Percentiles rank a stretch among this genome's conserved stretches.
phyloP scores from a whole-genome alignment of 192 early-diverging fungal species.

The Ambispora gerdemannii region DNA sequence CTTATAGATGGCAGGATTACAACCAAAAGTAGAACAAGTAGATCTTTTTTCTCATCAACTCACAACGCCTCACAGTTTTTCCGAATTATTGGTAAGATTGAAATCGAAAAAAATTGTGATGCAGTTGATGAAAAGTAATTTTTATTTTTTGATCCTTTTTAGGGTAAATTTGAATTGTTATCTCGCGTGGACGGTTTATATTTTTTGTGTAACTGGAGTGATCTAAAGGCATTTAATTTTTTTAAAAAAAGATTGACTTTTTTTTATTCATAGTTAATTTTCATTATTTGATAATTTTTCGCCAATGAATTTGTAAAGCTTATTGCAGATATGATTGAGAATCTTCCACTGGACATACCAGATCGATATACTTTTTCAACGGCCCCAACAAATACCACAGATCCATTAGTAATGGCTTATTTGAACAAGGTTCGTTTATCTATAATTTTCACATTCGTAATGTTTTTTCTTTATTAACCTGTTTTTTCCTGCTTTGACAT shows the following conservation, averaged over 20 bases:
- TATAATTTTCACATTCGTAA: not conserved
- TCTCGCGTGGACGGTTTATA: conserved; percentile 63
- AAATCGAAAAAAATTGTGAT: conserved; percentile 9
- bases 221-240: conserved; percentile 49
- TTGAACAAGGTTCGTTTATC: conserved; percentile 11
- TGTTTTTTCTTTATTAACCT: not conserved
- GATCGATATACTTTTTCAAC: conserved; percentile 72
- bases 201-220: conserved; percentile 72
- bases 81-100: conserved; percentile 56
- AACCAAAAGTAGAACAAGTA: conserved; percentile 69
- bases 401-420: conserved; percentile 13
- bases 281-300: not conserved
- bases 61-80: conserved; percentile 54
- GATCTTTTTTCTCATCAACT: conserved; percentile 73
- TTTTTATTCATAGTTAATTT: not conserved
- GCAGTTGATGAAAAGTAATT: not conserved
- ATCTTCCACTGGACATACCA: conserved; percentile 53
- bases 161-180: conserved; percentile 69
- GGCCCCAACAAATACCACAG: conserved; percentile 55
- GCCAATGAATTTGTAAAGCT: conserved; percentile 21
- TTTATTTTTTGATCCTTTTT: not conserved
- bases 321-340: conserved; percentile 63
- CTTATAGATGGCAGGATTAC: conserved; percentile 62
- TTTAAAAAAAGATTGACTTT: not conserved
- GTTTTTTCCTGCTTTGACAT: conserved; percentile 7